These are phyloP conservation scores for Hemileccinum impolitum DNA, from an alignment of 768 basidiomycete species.

Conservation along the genomic window DNA sequence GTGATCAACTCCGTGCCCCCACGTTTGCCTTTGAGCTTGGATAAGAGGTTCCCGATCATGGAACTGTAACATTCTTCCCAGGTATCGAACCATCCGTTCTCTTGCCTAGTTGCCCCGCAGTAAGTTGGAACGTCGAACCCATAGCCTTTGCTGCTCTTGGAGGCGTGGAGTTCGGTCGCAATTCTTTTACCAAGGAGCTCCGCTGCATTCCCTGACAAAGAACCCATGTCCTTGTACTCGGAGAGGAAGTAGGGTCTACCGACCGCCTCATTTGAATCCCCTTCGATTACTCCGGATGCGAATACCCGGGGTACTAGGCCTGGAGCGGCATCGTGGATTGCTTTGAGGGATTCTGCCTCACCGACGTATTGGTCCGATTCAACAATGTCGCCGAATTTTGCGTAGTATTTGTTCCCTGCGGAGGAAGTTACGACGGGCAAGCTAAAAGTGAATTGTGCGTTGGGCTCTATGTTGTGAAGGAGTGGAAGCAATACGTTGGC, in stretches of 20 bases:
- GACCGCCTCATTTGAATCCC: constrained; percentile 25
- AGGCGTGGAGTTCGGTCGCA: constrained; percentile 62
- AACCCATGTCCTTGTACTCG: constrained; percentile 62
- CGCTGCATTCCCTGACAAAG: constrained; percentile 46
- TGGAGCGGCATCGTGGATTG: constrained; percentile 62
- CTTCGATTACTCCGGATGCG: constrained; percentile 39
- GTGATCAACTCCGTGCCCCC: constrained; percentile 43
- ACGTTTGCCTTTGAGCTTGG: constrained; percentile 41
- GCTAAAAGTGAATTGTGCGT: constrained; percentile 42
- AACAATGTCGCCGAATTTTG: constrained; percentile 49
- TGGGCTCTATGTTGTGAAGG: constrained; percentile 49
- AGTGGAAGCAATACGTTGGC: constrained; percentile 37
- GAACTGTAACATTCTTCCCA: constrained; percentile 69
- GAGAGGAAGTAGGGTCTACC: constrained; percentile 66
- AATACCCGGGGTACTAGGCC: constrained; percentile 60
- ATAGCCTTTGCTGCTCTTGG: constrained; percentile 53
- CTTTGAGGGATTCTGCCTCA: constrained; percentile 66
- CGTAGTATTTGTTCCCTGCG: constrained; percentile 55
- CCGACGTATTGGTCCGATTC: constrained; percentile 67
- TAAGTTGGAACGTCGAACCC: constrained; percentile 75
- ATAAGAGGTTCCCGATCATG: constrained; percentile 58
- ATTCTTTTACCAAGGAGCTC: constrained; percentile 54
- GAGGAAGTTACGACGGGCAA: constrained; percentile 54
- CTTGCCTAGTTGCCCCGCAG: constrained; percentile 67
- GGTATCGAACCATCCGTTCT: constrained; percentile 68